Percentiles rank a stretch among this genome's conserved stretches.
Conservation (phyloP, 176 grass and related monocot species). For the Alloteropsis semialata region DNA sequence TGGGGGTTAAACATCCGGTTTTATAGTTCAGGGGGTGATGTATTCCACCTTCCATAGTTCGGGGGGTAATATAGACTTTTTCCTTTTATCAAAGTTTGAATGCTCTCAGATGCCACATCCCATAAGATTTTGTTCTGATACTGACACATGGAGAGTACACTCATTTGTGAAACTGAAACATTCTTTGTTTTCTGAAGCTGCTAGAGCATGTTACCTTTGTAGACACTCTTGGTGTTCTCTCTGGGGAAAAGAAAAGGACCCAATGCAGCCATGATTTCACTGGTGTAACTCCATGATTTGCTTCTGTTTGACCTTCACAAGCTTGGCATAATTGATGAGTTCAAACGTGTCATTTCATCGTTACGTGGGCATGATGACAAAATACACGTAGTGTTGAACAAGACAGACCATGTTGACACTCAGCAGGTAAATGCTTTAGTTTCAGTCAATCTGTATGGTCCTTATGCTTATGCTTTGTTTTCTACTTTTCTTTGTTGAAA, state of each 20-base stretch:
- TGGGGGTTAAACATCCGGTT: too few species aligned
- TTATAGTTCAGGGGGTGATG: too few species aligned
- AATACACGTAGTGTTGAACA: constrained; percentile 78
- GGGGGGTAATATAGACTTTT: too few species aligned
- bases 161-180: constrained; percentile 9
- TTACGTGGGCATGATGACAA: constrained; percentile 80
- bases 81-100: constrained; percentile 68
- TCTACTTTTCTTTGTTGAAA: background rate
- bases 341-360: constrained; percentile 77
- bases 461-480: too few species aligned
- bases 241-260: too few species aligned
- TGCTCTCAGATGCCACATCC: constrained; percentile 92
- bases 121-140: constrained; percentile 38
- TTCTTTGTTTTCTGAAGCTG: constrained; percentile 49
- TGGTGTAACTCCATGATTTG: constrained; percentile 38
- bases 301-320: constrained; percentile 83
- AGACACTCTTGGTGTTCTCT: too few species aligned
- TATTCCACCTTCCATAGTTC: too few species aligned
- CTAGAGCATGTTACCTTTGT: constrained; percentile 55
- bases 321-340: constrained; percentile 67
- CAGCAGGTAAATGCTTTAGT: constrained; percentile 61
- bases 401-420: constrained; percentile 90
- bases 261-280: too few species aligned
- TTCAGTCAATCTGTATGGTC: background rate
- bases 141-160: background rate